Evolutionary conservation across 345 rosid genomes (phyloP).

Genomic region (Leavenworthia alabamica): DNA sequence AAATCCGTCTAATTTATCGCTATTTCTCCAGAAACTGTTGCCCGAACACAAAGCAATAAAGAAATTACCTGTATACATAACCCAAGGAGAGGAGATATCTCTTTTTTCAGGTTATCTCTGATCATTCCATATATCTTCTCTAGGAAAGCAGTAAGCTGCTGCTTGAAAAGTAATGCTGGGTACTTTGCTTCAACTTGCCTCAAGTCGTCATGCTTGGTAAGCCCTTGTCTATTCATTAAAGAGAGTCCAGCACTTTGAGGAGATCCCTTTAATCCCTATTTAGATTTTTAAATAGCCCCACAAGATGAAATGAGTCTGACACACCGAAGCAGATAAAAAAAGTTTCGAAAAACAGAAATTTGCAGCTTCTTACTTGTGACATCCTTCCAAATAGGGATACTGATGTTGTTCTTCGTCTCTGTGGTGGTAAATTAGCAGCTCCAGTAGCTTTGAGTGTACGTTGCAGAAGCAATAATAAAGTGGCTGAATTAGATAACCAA

Average conservation of each 20-base stretch:
- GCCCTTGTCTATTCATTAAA: conserved; percentile 62
- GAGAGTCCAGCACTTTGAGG: conserved; percentile 91
- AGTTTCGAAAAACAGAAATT: not conserved
- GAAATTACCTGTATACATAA: conserved; percentile 84
- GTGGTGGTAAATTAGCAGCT: conserved; percentile 97
- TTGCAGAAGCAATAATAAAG: conserved; percentile 78
- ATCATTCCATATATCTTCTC: conserved; percentile 99
- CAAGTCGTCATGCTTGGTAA: conserved; percentile 72
- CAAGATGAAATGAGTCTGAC: conserved; percentile 3
- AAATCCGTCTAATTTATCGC: not conserved
- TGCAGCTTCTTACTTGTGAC: conserved; percentile 69
- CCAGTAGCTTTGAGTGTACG: conserved; percentile 95
- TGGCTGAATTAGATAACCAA: conserved; percentile 95
- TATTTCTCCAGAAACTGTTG: not conserved
- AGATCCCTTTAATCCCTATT: conserved; percentile 74
- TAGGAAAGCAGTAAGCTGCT: conserved; percentile 97
- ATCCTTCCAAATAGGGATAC: conserved; percentile 94
- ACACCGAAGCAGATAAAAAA: conserved; percentile 2
- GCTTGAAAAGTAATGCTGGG: conserved; percentile 94
- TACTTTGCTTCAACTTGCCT: conserved; percentile 96
- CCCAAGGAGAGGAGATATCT: conserved; percentile 93
- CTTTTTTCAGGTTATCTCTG: conserved; percentile 90
- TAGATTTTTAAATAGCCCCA: conserved; percentile 20
- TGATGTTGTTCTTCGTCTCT: conserved; percentile 83
- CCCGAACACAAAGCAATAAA: conserved; percentile 17